Conservation (phyloP, 2,329 filamentous ascomycete genomes). For the Thelonectria olida region DNA sequence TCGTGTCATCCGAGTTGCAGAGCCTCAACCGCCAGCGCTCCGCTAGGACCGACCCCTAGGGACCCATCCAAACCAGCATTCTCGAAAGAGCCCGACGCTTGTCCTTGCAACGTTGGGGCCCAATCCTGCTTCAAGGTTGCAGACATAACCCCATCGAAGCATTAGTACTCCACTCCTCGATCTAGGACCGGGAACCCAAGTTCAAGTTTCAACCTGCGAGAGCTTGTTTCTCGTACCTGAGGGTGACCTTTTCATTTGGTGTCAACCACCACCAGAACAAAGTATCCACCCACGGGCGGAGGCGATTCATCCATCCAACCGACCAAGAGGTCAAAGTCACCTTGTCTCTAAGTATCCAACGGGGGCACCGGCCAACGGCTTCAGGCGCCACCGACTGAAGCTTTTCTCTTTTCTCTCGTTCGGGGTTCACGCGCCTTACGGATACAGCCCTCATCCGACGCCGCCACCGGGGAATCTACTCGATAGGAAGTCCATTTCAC, state of each 20-base stretch:
- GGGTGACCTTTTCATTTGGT: not conserved
- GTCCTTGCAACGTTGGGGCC: conserved; percentile 26
- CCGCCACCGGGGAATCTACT: not conserved
- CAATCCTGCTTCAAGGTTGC: conserved; percentile 17
- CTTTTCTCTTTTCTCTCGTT: conserved; percentile 2
- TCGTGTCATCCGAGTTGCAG: conserved; percentile 25
- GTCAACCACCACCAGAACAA: not conserved
- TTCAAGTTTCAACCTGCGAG: not conserved
- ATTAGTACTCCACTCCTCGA: not conserved
- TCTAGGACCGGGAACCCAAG: not conserved
- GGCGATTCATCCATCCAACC: conserved; percentile 28
- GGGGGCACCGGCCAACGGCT: conserved; percentile 3
- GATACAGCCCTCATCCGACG: no score
- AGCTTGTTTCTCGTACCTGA: not conserved
- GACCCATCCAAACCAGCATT: conserved; percentile 20
- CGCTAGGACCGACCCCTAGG: no score
- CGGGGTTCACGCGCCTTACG: no score
- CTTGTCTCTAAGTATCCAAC: conserved; percentile 29
- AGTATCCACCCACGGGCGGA: conserved; percentile 15
- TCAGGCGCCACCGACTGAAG: conserved; percentile 18
- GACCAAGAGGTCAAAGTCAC: conserved; percentile 18
- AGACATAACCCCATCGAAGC: not conserved
- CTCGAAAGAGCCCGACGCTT: conserved; percentile 26
- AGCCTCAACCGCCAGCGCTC: conserved; percentile 36
- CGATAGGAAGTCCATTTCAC: not conserved